A percentile compares a stretch with the other conserved stretches of the same genome.
These are phyloP conservation scores for Xerocomus brunneocitrinus DNA, from an alignment of 768 basidiomycete genomes.

Conservation along the genomic window DNA sequence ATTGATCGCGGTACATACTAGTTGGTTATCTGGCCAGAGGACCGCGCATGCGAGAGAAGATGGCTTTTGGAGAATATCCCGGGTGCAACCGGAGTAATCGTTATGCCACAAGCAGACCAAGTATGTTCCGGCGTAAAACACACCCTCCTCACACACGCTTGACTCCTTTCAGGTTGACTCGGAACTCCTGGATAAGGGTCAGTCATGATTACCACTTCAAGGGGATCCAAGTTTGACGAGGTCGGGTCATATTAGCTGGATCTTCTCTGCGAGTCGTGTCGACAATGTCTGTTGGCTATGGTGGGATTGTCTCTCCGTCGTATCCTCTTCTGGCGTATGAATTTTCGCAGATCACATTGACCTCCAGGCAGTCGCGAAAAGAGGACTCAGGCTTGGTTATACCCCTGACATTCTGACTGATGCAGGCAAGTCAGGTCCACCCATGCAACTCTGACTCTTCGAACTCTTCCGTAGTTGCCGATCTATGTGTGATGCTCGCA, in stretches of 20 bases:
- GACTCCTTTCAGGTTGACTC: constrained; percentile 52
- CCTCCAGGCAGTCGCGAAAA: constrained; percentile 50
- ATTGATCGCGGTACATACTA: constrained; percentile 16
- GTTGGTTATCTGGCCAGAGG: constrained; percentile 49
- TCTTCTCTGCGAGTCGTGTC: constrained; percentile 75
- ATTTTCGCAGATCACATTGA: constrained; percentile 73
- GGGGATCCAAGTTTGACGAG: neutral
- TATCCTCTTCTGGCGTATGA: neutral
- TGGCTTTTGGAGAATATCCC: constrained; percentile 73
- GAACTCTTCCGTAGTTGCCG: constrained; percentile 64
- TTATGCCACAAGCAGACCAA: constrained; percentile 64
- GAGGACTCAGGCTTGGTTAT: constrained; percentile 74
- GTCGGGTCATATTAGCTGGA: constrained; percentile 54
- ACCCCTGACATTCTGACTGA: constrained; percentile 93
- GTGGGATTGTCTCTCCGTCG: constrained; percentile 35
- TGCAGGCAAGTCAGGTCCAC: constrained; percentile 51
- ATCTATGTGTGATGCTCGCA: constrained; percentile 83
- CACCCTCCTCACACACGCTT: neutral
- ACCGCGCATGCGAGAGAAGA: constrained; percentile 49
- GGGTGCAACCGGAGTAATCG: constrained; percentile 59
- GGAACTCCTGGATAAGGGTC: constrained; percentile 49
- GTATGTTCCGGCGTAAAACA: constrained; percentile 33
- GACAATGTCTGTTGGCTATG: constrained; percentile 90
- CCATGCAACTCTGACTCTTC: neutral
- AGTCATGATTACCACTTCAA: neutral